Evolutionary conservation across 139 green algal genomes (phyloP), one percentile per base, ranked within the genome.

Genomic region (Volvox reticuliferus): DNA sequence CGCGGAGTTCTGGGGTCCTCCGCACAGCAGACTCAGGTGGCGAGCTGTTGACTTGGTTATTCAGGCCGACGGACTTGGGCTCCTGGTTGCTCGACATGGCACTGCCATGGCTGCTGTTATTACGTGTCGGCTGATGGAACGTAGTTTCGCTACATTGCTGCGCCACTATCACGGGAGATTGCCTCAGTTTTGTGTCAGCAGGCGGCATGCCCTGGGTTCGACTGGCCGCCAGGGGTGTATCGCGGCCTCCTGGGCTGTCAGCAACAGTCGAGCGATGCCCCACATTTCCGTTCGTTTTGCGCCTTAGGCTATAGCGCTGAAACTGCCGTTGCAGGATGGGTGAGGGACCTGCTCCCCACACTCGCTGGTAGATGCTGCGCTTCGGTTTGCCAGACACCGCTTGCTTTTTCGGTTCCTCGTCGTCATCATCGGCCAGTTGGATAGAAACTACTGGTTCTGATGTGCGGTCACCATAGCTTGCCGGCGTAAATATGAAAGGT

Each of bases 301-400:
- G 50, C 50, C 79, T 24, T 1, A 86, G 26, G 22, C 79, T 86
- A 55, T 86, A 86, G 5, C 79, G 79, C 50, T 86, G 30, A 24
- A 73, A 55, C 3, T 86, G 79, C 26, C 44, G 79, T 21, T 61
- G 44, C 50, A 86, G 55, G 12, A 86, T 28, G 9, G 79, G 79
- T 19, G 79, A 86, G 9, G 79, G 79, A 9, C 79, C 79, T 13
- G 79, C 68, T 1, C 79, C 79, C 30, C 28, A 71, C 24, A 86
- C 79, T n/a, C 50, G 79, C 24, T 55, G 50, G 50, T 71, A 71
- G 5, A 50, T 71, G 50, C 79, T 61, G 50, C 22, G 20, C 20
- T 55, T 71, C 16, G 44, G 26, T 33, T 17, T 30, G 28, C 50
- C 50, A 6, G 26, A 61, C 50, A 24, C 26, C 18, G 2, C 3